Evolutionary conservation across 345 rosid genomes (phyloP), one percentile per base, ranked within the genome.

Genomic region (Bruguiera gymnorhiza): DNA sequence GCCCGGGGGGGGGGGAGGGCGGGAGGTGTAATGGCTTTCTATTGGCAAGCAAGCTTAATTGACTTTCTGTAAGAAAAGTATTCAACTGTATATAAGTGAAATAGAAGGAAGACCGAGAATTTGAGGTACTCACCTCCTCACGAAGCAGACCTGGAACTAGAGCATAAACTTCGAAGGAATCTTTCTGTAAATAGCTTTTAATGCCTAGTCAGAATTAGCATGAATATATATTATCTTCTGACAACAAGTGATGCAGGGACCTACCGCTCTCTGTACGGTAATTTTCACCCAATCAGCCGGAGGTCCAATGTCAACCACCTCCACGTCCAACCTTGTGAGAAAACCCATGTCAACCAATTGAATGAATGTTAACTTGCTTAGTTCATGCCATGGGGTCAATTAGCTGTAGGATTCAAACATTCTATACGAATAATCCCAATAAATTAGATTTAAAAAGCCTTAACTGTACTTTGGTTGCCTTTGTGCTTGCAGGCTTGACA

Each of bases 231-330:
- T 68, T 21, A 30, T 69, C 46, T 63, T 68, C 19, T 23, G 3
- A 37, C 29, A 5, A 27, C 29, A 5, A 59, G 5, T 8, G 23
- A 66, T 20, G 50, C 32, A 66, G 27, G 53, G 68, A 73, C 91
- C 84, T 77, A 88, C 94, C 23, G 89, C 81, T 74, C 68, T 83
- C 80, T 81, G 94, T 50, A 86, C 89, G 69, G 81, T 88, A 79
- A 88, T 79, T 80, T 86, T 88, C 71, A 88, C 91, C 94, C 94
- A 88, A 73, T 86, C 89, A 62, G 94, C 91, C 10, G 89, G 87
- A 4, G 82, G 69, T 64, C 94, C 94, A 53, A 86, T 62, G 60
- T 85, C 91, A 70, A 80, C 84, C 48, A 88, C 80, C 23, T 78
- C 80, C 21, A 76, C 76, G 30, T 85, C 86, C 82, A 83, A 69